Conservation (phyloP, 352 stramenopile genomes). For the Phytophthora uliginosa region DNA sequence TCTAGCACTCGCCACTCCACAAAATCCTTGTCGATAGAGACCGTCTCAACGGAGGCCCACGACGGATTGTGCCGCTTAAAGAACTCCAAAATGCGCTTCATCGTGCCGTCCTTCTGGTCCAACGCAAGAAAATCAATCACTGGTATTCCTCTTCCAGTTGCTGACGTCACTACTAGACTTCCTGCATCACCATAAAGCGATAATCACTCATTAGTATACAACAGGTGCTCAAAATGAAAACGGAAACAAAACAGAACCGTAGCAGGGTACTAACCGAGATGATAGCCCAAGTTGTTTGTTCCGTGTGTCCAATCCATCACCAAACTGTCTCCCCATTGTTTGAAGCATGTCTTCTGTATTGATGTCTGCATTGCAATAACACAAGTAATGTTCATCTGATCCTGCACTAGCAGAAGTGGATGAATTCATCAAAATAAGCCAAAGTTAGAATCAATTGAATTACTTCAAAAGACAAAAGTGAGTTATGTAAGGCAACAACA, state of each 20-base stretch:
- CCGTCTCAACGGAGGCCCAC: background rate
- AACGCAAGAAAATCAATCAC: constrained; percentile 32
- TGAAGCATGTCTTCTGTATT: constrained; percentile 13
- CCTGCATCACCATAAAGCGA: constrained; percentile 14
- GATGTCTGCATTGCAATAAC: constrained; percentile 11
- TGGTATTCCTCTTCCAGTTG: constrained; percentile 25
- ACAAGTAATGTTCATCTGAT: constrained; percentile 13
- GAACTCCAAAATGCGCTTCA: constrained; percentile 17
- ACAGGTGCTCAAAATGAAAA: background rate
- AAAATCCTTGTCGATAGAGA: constrained; percentile 13
- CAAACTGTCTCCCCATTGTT: constrained; percentile 6
- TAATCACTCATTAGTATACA: constrained; percentile 1
- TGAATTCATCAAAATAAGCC: background rate
- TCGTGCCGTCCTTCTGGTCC: constrained; percentile 20
- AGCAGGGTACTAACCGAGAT: background rate
- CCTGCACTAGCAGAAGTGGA: constrained; percentile 8
- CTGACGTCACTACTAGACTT: constrained; percentile 24
- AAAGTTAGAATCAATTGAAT: background rate
- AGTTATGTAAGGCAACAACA: background rate
- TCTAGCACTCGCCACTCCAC: constrained; percentile 20
- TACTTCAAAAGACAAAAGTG: background rate
- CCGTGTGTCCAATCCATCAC: constrained; percentile 21
- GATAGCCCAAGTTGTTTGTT: constrained; percentile 23
- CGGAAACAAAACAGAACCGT: background rate
- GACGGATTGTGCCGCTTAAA: constrained; percentile 8